These are phyloP conservation scores for Chrysoporthe cubensis DNA, from an alignment of 2,329 filamentous ascomycete genomes.

Conservation along the genomic window DNA sequence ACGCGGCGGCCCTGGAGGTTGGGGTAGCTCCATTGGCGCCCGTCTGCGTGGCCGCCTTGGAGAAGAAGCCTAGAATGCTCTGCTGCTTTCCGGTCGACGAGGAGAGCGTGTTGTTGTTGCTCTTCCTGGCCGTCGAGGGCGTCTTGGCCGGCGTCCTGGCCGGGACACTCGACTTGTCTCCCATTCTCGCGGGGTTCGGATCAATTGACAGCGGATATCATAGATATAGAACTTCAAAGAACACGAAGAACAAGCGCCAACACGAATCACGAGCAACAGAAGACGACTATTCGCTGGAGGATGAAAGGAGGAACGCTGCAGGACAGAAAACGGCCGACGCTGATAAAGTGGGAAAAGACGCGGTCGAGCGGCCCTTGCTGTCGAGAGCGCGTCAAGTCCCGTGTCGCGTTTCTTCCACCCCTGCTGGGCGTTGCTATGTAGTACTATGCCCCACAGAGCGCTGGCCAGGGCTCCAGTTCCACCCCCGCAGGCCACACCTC, in stretches of 20 bases:
- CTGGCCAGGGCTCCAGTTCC: neutral
- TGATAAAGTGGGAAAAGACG: slow-evolving; percentile 3
- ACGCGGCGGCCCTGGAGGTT: slow-evolving; percentile 34
- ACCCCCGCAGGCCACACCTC: neutral
- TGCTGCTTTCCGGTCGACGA: slow-evolving; percentile 63
- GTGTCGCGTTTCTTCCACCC: neutral
- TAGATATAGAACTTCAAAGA: neutral
- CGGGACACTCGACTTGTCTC: slow-evolving; percentile 25
- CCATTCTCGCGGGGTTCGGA: slow-evolving; percentile 20
- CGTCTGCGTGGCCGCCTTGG: slow-evolving; percentile 54
- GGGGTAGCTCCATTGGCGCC: slow-evolving; percentile 42
- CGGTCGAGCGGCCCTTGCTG: slow-evolving; percentile 2
- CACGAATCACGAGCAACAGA: neutral
- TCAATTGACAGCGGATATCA: slow-evolving; percentile 9
- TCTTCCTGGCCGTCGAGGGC: slow-evolving; percentile 43
- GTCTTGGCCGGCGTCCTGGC: slow-evolving; percentile 44
- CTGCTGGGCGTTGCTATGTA: neutral
- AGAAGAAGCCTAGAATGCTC: slow-evolving; percentile 81
- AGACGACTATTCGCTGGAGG: neutral
- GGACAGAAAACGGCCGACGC: neutral
- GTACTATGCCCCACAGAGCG: neutral
- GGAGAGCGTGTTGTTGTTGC: slow-evolving; percentile 36
- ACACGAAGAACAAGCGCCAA: slow-evolving; percentile 4
- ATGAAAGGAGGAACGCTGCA: neutral
- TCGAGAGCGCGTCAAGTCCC: neutral